Conservation (phyloP, 176 grass and related monocot genomes). For the Musa acuminata region DNA sequence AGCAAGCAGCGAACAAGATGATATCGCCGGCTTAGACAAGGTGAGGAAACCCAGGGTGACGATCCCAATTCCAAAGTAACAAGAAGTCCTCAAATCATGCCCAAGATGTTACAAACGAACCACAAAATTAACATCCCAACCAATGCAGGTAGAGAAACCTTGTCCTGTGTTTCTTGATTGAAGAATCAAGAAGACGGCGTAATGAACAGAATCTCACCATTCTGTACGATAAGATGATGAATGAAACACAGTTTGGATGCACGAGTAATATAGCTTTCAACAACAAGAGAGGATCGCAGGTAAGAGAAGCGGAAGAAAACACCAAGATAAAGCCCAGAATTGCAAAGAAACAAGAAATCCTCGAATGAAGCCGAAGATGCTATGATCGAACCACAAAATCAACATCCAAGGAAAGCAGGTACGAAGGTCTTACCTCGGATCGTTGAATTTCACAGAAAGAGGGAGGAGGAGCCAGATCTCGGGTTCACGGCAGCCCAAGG, state of each 20-base stretch:
- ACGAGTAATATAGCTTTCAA: too few relatives aligned
- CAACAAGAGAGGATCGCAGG: too few relatives aligned
- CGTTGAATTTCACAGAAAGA: not conserved
- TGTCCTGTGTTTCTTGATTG: too few relatives aligned
- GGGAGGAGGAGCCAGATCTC: not conserved
- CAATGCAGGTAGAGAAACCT: too few relatives aligned
- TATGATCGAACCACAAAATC: not conserved
- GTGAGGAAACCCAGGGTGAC: not conserved
- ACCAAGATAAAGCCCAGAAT: not conserved
- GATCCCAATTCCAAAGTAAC: not conserved
- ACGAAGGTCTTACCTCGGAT: not conserved
- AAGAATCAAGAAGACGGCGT: too few relatives aligned
- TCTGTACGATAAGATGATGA: not conserved
- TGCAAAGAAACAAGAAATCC: not conserved
- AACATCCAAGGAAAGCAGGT: too few relatives aligned
- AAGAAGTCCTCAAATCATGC: too few relatives aligned
- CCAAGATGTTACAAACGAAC: too few relatives aligned
- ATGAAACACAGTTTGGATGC: not conserved
- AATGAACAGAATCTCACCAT: not conserved
- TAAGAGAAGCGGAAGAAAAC: too few relatives aligned
- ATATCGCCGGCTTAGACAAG: not conserved
- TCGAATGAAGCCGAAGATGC: not conserved
- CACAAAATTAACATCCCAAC: too few relatives aligned
- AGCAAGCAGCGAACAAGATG: not conserved
- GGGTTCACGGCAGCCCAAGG: not conserved